Base-by-base conservation (phyloP, 2,329 filamentous ascomycete genomes). In the Gyromitra esculenta region DNA sequence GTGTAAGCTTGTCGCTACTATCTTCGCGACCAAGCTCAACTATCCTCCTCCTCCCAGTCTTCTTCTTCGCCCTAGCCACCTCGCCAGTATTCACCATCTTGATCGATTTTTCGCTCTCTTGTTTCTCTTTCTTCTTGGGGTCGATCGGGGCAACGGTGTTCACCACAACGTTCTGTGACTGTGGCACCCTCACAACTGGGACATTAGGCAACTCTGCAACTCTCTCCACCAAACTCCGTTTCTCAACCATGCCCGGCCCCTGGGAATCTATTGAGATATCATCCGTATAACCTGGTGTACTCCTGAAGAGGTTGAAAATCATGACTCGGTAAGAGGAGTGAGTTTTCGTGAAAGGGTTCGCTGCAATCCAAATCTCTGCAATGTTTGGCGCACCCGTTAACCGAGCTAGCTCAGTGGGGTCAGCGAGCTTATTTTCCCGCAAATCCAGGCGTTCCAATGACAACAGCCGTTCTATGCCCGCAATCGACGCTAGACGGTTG, bases 291-390 rank as follows among this genome's bases (percentile, higher is more conserved):
- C 96, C 96, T 9, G 95, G 93, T 0, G 93, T 94, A 75, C 89
- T 91, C 78, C 96, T 90, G 86, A 99, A 99, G 1, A 98, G 87
- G 81, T 98, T 99, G 89, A 99, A 97, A 78, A 98, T 96, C 21
- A 90, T 92, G 79, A 97, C 87, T 63, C 96, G 90, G 82, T 97
- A 97, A 5, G 77, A 79, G 75, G 91, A 88, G 82, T 97, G 93
- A 0, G 93, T 94, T 80, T 92, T 93, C 56, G 91, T 92, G 81
- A 98, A 97, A 0, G 94, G 93, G 81, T 99, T 99, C 25, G 93
- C 93, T 77, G 92, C 89, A 15, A 99, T 91, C 88, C 94, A 99
- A 41, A 99, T 91, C 83, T 98, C 95, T 75, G 91, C 90, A 79
- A 99, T 91, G 68, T 97, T 92, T 35, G 96, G 94, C 66, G 97